phyloP scores from a whole-genome alignment of 1,284 basidiomycete species.

The Meira nashicola region DNA sequence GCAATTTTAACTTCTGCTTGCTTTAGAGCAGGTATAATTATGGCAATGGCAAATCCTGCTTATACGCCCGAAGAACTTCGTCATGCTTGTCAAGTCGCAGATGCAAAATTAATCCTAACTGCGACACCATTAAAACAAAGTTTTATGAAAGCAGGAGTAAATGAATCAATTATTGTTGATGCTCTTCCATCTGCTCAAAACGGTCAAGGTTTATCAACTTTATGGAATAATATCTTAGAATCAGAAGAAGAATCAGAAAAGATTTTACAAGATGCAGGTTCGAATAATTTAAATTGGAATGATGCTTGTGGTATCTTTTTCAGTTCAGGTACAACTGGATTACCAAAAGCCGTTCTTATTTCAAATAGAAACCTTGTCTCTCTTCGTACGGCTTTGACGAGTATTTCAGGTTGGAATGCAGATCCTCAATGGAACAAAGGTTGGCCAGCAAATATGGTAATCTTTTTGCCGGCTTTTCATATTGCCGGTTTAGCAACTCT shows the following conservation, averaged over 20 bases:
- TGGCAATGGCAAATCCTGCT: not conserved
- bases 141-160: not conserved
- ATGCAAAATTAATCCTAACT: not conserved
- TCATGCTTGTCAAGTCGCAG: not conserved
- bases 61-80: not conserved
- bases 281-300: not conserved
- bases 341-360: not conserved
- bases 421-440: too few species aligned
- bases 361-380: not conserved
- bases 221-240: not conserved
- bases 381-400: not conserved
- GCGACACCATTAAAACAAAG: not conserved
- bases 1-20: not conserved
- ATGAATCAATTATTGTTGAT: not conserved
- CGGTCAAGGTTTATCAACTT: not conserved
- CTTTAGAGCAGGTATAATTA: not conserved
- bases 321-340: not conserved
- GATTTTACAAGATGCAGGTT: not conserved
- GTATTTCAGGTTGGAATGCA: not conserved
- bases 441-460: not conserved
- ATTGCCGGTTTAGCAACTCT: not conserved
- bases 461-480: not conserved
- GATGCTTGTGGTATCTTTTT: not conserved
- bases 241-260: not conserved
- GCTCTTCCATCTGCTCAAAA: not conserved